A percentile compares a stretch with the other conserved stretches of the same genome.
Conservation (phyloP, 805 yeast species). For the Metschnikowia cerradonensis region DNA sequence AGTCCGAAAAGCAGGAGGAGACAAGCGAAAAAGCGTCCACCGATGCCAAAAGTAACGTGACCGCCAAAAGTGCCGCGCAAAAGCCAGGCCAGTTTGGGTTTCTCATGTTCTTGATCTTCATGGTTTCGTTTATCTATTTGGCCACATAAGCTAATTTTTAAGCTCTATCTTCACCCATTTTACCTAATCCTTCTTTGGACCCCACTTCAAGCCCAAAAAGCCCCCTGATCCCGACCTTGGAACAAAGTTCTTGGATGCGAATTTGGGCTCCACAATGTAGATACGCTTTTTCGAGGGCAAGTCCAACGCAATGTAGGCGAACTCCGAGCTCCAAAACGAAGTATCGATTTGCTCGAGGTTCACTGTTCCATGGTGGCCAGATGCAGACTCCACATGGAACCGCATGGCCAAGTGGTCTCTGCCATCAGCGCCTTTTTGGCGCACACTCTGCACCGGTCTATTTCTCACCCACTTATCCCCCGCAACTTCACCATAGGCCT, state of each 20-base stretch:
- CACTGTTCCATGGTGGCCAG: constrained; percentile 61
- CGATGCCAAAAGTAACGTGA: constrained; percentile 2
- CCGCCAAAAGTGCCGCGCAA: constrained; percentile 8
- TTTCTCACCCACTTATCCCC: constrained; percentile 83
- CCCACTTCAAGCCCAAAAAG: constrained; percentile 83
- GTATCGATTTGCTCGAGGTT: constrained; percentile 77
- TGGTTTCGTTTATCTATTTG: constrained; percentile 11
- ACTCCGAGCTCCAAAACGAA: constrained; percentile 61
- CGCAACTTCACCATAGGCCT: constrained; percentile 76
- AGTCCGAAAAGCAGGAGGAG: not conserved
- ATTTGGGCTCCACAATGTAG: constrained; percentile 63
- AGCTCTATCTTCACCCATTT: not conserved
- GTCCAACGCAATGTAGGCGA: constrained; percentile 70
- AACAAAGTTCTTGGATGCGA: constrained; percentile 40
- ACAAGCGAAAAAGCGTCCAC: not conserved
- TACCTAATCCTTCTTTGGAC: constrained; percentile 56
- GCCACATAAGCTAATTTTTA: constrained; percentile 5
- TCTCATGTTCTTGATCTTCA: constrained; percentile 6
- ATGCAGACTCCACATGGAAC: constrained; percentile 76
- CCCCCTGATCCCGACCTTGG: constrained; percentile 45
- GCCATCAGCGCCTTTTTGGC: constrained; percentile 69
- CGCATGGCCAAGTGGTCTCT: constrained; percentile 79
- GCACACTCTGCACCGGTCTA: constrained; percentile 71
- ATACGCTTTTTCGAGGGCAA: constrained; percentile 66
- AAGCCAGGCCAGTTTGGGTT: constrained; percentile 10